Conservation (phyloP, 805 yeast species). For the Kazachstania taianensis region DNA sequence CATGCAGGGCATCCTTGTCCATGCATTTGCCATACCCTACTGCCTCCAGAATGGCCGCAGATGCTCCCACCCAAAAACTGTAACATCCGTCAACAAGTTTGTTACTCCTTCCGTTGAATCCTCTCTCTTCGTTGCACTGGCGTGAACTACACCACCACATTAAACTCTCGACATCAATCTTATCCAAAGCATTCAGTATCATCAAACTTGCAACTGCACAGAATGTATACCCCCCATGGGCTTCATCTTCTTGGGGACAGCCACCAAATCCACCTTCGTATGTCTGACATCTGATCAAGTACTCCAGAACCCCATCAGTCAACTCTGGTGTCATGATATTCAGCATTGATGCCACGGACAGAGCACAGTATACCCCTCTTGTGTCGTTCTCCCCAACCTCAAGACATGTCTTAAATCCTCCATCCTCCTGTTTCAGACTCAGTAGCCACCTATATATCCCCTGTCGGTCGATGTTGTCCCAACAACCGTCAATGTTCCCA, state of each 20-base stretch:
- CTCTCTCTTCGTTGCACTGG: conserved; percentile 71
- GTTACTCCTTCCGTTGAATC: conserved; percentile 82
- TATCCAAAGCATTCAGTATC: conserved; percentile 34
- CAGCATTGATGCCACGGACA: conserved; percentile 60
- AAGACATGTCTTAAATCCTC: conserved; percentile 46
- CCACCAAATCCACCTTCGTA: conserved; percentile 96
- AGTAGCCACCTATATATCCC: conserved; percentile 55
- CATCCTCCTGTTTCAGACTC: conserved; percentile 51
- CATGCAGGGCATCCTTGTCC: conserved; percentile 47
- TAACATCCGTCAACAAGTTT: conserved; percentile 95
- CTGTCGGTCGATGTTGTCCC: conserved; percentile 37
- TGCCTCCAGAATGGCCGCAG: conserved; percentile 42
- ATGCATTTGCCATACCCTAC: conserved; percentile 28
- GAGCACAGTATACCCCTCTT: conserved; percentile 78
- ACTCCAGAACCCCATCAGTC: conserved; percentile 40
- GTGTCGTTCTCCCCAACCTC: conserved; percentile 71
- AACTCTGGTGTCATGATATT: conserved; percentile 55
- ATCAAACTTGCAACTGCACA: conserved; percentile 69
- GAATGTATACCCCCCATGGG: conserved; percentile 95
- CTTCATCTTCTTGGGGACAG: conserved; percentile 63
- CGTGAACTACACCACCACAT: conserved; percentile 60
- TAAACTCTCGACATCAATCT: conserved; percentile 40
- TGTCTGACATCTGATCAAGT: conserved; percentile 67
- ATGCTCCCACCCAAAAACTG: conserved; percentile 89
- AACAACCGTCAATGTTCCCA: conserved; percentile 33